These are phyloP conservation scores for Austroboletus sp. DNA, from an alignment of 1,284 basidiomycete genomes.

Conservation along the genomic window DNA sequence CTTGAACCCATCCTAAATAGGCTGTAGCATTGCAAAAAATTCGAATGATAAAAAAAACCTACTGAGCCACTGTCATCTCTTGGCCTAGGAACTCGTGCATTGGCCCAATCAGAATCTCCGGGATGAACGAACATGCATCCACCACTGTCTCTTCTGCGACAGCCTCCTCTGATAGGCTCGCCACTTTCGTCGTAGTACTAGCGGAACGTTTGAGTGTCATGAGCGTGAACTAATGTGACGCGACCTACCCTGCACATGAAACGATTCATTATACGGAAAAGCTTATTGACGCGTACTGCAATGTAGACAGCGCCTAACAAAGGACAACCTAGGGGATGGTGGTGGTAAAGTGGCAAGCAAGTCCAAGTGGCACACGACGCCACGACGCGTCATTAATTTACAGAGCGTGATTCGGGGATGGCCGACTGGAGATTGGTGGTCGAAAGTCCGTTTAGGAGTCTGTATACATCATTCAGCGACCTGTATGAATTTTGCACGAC, in stretches of 20 bases:
- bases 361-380: conserved; percentile 4
- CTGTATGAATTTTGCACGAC: no score
- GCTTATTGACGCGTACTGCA: conserved; percentile 2
- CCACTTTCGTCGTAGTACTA: conserved; percentile 29
- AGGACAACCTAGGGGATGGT: not conserved
- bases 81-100: conserved; percentile 14
- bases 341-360: not conserved
- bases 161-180: conserved; percentile 18
- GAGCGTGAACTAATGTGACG: conserved; percentile 6
- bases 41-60: not conserved
- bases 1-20: conserved; percentile 8
- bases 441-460: no score
- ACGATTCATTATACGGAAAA: conserved; percentile 23
- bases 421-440: no score
- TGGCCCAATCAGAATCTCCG: conserved; percentile 18
- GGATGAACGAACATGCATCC: conserved; percentile 28
- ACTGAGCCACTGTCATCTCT: conserved; percentile 17
- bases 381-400: not conserved
- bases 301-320: not conserved
- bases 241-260: conserved; percentile 24
- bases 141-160: conserved; percentile 12
- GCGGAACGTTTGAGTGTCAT: conserved; percentile 1
- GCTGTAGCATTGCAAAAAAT: not conserved
- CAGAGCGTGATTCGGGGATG: not conserved
- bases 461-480: no score